Evolutionary conservation across 2,329 filamentous ascomycete species (phyloP), one percentile per base, ranked within the genome.

Genomic region (Thielaviopsis populi): DNA sequence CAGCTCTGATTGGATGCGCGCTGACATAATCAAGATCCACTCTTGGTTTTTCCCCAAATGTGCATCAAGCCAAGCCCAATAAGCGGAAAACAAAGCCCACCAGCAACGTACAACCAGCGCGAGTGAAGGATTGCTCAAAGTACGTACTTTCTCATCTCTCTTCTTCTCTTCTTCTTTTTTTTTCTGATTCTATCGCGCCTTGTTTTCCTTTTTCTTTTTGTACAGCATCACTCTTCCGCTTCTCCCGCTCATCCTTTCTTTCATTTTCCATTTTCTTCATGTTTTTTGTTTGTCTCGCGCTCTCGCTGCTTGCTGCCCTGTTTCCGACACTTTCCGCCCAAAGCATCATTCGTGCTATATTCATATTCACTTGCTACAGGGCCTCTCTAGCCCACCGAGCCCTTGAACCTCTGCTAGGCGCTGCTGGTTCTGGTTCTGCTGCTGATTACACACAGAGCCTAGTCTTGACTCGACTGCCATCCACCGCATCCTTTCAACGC

Each of bases 21-120:
- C 27, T 62, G 43, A 62, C 60, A 59, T 62, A 59, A 65, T 59
- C 8, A n/a, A 7, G 43, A 37, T 43, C 50, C 43, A 54, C 58
- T 30, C 50, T 37, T 46, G 42, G 42, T 17, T 60, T 59, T 62
- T 59, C 40, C 24, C 59, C 48, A 62, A 62, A 19, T 50, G 33
- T 65, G 40, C 43, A 33, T 43, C 27, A 50, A 41, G 22, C 53
- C 53, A 56, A 62, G 61, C 24, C 46, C 46, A 50, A 62, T 40
- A 63, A 40, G 40, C 53, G 53, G 53, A 33, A 37, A 22, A 50
- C 11, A 27, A 30, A 50, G 33, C 50, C 33, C 22, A 62, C 43
- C 58, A 60, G 19, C 19, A 60, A 22, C n/a, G 37, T 33, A 33
- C 58, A n/a, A 33, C n/a, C 19, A n/a, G 22, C 15, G 15, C n/a